Base-by-base conservation (phyloP, 257 asterid species). In the Ligustrum vulgare region DNA sequence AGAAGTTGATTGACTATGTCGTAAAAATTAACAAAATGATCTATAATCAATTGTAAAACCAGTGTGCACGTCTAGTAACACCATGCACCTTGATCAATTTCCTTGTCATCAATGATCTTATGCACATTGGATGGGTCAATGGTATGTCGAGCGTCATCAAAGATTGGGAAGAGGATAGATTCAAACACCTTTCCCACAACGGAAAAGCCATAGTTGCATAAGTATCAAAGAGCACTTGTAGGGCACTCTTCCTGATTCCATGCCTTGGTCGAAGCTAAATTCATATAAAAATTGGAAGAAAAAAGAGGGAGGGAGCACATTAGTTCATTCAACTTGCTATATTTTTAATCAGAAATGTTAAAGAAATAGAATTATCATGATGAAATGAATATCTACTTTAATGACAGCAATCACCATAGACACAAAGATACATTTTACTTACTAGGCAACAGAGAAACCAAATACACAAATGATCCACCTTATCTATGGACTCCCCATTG, bases 381-480 rank as follows among this genome's bases (percentile, higher is more conserved):
- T 72, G 31, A 71, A 33, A 16, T 31, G 56, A 34, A 15, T 47
- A 74, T 71, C 43, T 25, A 20, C 64, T 69, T 23, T 22, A 25
- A 60, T 2, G 0, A 66, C 28, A 69, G 43, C 5, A 66, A 67
- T 67, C 71, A 80, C 68, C 74, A 75, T 11, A 62, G 70, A 62
- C 51, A 33, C 36, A 62, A 23, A 69, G 36, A 75, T 69, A 25
- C 71, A 16, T 47, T 73, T 41, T 43, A 28, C 62, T 78, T 84
- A 95, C 99, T 98, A 78, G 99, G 98, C 88, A 95, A 85, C 83
- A 95, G 84, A 11, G 99, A 81, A 93, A 95, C 99, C 99, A 95
- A 80, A 91, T 87, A 81, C 91, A 90, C 56, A 91, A 92, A 91
- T 95, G 94, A 81, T 93, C 97, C 78, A 87, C 96, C 85, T 87